phyloP scores from a whole-genome alignment of 2,329 filamentous ascomycete genomes.

The Cladosporium sp. region DNA sequence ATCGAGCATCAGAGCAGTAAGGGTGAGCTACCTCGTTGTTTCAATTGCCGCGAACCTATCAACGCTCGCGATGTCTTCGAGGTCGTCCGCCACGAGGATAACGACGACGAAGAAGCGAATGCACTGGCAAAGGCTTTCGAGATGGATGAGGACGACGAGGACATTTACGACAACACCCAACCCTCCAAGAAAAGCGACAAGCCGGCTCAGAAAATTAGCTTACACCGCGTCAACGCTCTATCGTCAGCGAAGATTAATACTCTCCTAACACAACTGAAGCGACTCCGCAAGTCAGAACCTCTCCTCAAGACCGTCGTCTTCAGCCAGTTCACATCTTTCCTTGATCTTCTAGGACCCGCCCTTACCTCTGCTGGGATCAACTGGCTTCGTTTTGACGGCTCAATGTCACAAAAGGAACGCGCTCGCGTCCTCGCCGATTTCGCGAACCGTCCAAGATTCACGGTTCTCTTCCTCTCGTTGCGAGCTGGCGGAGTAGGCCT shows the following conservation, averaged over 20 bases:
- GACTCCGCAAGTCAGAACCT: conserved; percentile 61
- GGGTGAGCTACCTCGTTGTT: conserved; percentile 73
- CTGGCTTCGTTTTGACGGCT: conserved; percentile 85
- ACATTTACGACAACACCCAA: conserved; percentile 38
- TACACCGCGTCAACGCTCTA: conserved; percentile 58
- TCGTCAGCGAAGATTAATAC: conserved; percentile 87
- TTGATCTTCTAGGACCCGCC: conserved; percentile 83
- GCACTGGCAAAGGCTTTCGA: conserved; percentile 19
- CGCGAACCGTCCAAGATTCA: conserved; percentile 51
- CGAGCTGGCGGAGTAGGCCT: conserved; percentile 89
- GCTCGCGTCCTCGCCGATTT: conserved; percentile 76
- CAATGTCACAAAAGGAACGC: conserved; percentile 80
- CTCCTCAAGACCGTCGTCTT: conserved; percentile 82
- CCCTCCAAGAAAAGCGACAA: neutral
- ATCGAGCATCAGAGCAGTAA: conserved; percentile 82
- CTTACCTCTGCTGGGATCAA: conserved; percentile 67
- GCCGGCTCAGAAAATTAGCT: conserved; percentile 42
- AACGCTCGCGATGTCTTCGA: conserved; percentile 85
- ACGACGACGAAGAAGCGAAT: conserved; percentile 32
- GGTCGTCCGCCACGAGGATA: conserved; percentile 71
- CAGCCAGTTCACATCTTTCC: conserved; percentile 94
- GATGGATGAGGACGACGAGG: conserved; percentile 22
- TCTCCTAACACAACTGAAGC: conserved; percentile 69
- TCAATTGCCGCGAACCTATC: conserved; percentile 82
- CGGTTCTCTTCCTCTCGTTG: conserved; percentile 76